phyloP scores from a whole-genome alignment of 1,139 yeast species.

The Geotrichum fermentans region DNA sequence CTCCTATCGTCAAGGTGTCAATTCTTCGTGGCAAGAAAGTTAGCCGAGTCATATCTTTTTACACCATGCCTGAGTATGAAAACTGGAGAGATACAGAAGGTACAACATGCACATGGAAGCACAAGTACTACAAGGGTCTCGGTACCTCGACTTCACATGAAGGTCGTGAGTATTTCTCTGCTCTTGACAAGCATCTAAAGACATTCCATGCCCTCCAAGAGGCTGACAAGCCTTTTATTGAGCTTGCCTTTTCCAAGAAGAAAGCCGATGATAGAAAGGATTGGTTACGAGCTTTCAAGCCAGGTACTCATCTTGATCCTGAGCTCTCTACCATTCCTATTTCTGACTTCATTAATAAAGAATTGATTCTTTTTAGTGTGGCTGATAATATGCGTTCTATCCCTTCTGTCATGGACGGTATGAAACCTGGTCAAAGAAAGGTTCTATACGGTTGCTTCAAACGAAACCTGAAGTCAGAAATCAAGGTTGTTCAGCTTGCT shows the following conservation, averaged over 20 bases:
- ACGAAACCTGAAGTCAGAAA: conserved; percentile 68
- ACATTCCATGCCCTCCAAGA: conserved; percentile 77
- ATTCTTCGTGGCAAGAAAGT: conserved; percentile 60
- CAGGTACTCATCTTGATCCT: conserved; percentile 94
- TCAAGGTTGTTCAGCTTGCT: conserved; percentile 86
- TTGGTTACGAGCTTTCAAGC: conserved; percentile 85
- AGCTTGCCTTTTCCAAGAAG: conserved; percentile 89
- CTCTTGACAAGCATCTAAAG: conserved; percentile 80
- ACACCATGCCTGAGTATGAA: conserved; percentile 95
- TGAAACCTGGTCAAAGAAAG: conserved; percentile 96
- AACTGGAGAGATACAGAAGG: conserved; percentile 88
- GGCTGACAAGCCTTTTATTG: conserved; percentile 77
- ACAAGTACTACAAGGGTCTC: conserved; percentile 96
- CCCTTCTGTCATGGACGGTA: conserved; percentile 90
- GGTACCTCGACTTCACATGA: conserved; percentile 87
- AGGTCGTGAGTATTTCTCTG: conserved; percentile 84
- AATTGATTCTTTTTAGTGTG: conserved; percentile 88
- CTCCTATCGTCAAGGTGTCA: conserved; percentile 93
- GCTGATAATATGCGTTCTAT: conserved; percentile 95
- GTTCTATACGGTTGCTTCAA: conserved; percentile 85
- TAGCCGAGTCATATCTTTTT: conserved; percentile 62
- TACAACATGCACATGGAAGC: conserved; percentile 71
- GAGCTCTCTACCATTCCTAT: conserved; percentile 73
- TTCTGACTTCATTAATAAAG: conserved; percentile 90
- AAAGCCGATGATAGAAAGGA: conserved; percentile 97